Evolutionary conservation across 73 alveolate genomes (phyloP).

Genomic region (Tetrahymena borealis): DNA sequence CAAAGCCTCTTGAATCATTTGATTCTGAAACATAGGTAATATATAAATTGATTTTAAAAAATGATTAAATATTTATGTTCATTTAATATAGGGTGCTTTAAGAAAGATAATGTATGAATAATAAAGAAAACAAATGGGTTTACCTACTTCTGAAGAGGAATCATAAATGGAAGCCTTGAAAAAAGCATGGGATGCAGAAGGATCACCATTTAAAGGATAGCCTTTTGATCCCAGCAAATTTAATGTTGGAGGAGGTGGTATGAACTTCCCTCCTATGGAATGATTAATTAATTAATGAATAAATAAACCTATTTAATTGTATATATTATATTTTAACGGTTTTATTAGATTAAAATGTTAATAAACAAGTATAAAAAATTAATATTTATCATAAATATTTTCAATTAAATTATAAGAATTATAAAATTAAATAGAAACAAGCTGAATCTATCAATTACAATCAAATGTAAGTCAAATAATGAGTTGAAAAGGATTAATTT

Average conservation of each 20-base stretch:
- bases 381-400: too few relatives aligned
- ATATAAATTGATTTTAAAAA: background rate
- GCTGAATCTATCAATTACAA: too few relatives aligned
- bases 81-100: conserved; percentile 60
- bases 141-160: conserved; percentile 96
- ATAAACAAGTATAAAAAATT: too few relatives aligned
- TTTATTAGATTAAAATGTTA: too few relatives aligned
- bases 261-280: conserved; percentile 14
- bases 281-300: background rate
- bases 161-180: conserved; percentile 80
- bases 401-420: too few relatives aligned
- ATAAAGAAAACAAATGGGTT: conserved; percentile 88
- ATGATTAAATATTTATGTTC: background rate
- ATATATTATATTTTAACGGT: too few relatives aligned
- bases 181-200: conserved; percentile 82
- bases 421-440: too few relatives aligned
- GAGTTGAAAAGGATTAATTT: too few relatives aligned
- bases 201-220: conserved; percentile 42
- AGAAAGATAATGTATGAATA: conserved; percentile 92
- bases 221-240: conserved; percentile 44
- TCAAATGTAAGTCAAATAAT: too few relatives aligned
- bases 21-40: conserved; percentile 88
- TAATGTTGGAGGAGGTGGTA: conserved; percentile 29
- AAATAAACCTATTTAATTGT: too few relatives aligned
- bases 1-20: conserved; percentile 91